Evolutionary conservation across 345 rosid genomes (phyloP), one percentile per base, ranked within the genome.

Genomic region (Rubroshorea leprosula): DNA sequence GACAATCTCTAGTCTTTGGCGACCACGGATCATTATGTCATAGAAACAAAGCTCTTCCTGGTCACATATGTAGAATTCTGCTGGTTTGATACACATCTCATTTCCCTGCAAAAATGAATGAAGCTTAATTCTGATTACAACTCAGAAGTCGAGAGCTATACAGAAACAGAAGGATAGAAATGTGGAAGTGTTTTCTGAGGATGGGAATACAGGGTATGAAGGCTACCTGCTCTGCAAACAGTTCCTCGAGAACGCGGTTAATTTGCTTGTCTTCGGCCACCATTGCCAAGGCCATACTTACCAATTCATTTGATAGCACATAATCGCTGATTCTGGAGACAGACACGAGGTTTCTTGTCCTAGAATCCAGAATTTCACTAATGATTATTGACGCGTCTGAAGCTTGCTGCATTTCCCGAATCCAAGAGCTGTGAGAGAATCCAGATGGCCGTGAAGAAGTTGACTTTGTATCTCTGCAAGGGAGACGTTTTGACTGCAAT

Each of bases 211-310:
- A 35, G 41, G 41, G n/a, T n/a, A n/a, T n/a, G n/a, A 35, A 35
- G 12, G 5, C 2, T 86, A 87, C 94, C 85, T 91, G 76, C 70
- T 85, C 94, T 0, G 94, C 88, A 35, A 91, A 91, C 10, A 87
- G 83, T 63, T 85, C 96, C 74, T 91, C 90, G 0, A 87, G 86
- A 54, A 87, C 98, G 41, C 91, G 96, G 72, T 91, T 87, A 54
- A 91, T 91, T 76, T 91, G 96, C 71, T 85, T 85, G 81, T 91
- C 94, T 61, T 87, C 94, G 18, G 96, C 95, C 12, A 91, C 98
- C 96, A 85, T 87, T 8, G 96, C 98, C 18, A 91, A 77, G 49
- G 96, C 98, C 95, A 91, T 91, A 68, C 98, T 87, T 51, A 87
- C 96, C 54, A 91, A 72, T 71, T 85, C 95, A 69, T 91, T 85